Evolutionary conservation across 257 asterid genomes (phyloP).

Genomic region (Galeopsis tetrahit): DNA sequence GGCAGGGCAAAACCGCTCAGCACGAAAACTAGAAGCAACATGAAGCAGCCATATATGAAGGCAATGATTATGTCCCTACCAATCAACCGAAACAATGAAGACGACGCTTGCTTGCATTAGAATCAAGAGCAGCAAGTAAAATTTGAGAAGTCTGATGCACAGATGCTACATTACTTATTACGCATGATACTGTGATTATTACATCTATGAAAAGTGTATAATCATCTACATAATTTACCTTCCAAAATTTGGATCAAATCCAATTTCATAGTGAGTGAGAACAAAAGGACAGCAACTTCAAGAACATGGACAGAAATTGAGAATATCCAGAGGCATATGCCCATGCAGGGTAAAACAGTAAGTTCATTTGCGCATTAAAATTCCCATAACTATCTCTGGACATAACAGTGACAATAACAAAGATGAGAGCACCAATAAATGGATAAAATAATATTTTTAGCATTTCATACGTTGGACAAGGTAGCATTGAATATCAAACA

Average conservation of each 20-base stretch:
- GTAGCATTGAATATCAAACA: not conserved
- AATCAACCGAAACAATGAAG: conserved; percentile 46
- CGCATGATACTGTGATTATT: not conserved
- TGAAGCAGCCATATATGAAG: conserved; percentile 46
- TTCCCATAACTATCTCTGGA: too few relatives aligned
- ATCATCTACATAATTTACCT: conserved; percentile 34
- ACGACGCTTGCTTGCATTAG: conserved; percentile 45
- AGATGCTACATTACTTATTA: conserved; percentile 5
- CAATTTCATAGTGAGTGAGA: conserved; percentile 54
- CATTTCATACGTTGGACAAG: too few relatives aligned
- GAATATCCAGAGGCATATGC: conserved; percentile 45
- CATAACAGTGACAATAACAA: too few relatives aligned
- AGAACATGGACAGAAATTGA: conserved; percentile 39
- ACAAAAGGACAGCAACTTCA: conserved; percentile 39
- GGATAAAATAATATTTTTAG: too few relatives aligned
- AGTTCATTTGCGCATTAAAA: conserved; percentile 54
- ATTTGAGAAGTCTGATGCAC: conserved; percentile 51
- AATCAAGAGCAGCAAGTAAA: conserved; percentile 46
- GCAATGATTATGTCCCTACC: conserved; percentile 59
- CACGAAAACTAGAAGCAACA: conserved; percentile 37
- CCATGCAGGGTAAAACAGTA: conserved; percentile 52
- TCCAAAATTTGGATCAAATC: conserved; percentile 50
- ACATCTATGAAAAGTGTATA: not conserved
- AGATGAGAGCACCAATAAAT: too few relatives aligned
- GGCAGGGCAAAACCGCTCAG: conserved; percentile 59